These are phyloP conservation scores for Lagenidium sp. DNA, from an alignment of 352 stramenopile species.

Conservation along the genomic window DNA sequence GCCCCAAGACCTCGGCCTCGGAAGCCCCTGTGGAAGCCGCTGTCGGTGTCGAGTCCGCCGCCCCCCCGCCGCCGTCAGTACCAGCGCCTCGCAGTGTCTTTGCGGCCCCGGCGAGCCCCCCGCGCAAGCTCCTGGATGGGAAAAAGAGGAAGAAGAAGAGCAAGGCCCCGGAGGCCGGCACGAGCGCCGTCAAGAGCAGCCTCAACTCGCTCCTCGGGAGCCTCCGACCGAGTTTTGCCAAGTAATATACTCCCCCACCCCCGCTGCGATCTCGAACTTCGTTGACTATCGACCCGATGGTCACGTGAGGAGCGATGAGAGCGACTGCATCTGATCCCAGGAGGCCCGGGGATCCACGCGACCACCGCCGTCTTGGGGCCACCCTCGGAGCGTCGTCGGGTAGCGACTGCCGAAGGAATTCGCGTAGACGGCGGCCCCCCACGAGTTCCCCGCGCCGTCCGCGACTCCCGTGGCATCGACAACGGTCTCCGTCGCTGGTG, in stretches of 20 bases:
- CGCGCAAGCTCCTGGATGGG: slow-evolving; percentile 59
- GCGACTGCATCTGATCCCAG: slow-evolving; percentile 12
- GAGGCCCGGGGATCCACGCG: slow-evolving; percentile 6
- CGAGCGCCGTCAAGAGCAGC: slow-evolving; percentile 45
- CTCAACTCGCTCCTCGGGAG: slow-evolving; percentile 53
- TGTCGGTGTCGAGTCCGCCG: background rate
- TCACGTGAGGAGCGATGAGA: slow-evolving; percentile 12
- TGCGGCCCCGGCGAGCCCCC: slow-evolving; percentile 36
- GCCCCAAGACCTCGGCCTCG: slow-evolving; percentile 7
- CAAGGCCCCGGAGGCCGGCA: slow-evolving; percentile 26
- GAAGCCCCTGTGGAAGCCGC: background rate
- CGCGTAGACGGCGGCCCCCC: too few relatives aligned
- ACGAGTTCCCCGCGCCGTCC: background rate
- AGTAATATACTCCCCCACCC: too few relatives aligned
- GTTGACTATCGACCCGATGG: slow-evolving; percentile 2
- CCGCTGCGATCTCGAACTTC: too few relatives aligned
- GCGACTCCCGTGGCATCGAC: background rate
- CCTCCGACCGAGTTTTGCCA: slow-evolving; percentile 16
- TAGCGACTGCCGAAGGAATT: slow-evolving; percentile 13
- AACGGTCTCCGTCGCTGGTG: too few relatives aligned
- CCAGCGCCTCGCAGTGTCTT: slow-evolving; percentile 30
- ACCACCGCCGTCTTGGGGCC: slow-evolving; percentile 9
- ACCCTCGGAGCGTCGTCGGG: slow-evolving; percentile 33
- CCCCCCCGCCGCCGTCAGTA: background rate
- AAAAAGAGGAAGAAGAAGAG: slow-evolving; percentile 57